These are phyloP conservation scores for Blepharisma undulans DNA, from an alignment of 169 alveolate genomes.

Conservation along the genomic window DNA sequence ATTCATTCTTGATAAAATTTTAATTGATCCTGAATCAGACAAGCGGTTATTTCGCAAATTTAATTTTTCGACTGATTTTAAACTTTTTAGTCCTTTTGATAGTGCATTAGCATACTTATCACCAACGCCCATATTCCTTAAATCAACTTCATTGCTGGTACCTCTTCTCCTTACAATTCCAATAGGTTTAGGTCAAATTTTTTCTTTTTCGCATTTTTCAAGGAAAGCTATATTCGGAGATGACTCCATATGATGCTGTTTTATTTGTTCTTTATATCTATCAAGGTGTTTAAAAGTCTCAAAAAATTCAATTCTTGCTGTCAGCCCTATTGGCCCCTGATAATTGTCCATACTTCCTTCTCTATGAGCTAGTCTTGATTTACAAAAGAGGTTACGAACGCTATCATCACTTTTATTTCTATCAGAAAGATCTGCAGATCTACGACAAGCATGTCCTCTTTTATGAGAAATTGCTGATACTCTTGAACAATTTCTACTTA, in stretches of 20 bases:
- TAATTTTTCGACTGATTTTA: conserved; percentile 46
- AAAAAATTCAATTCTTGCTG: conserved; percentile 9
- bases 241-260: background rate
- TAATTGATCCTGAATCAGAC: conserved; percentile 48
- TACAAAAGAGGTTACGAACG: background rate
- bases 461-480: background rate
- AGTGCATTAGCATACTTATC: conserved; percentile 57
- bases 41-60: conserved; percentile 54
- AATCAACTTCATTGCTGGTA: conserved; percentile 44
- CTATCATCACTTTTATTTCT: background rate
- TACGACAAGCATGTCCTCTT: background rate
- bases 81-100: conserved; percentile 47
- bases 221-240: conserved; percentile 52
- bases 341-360: conserved; percentile 23
- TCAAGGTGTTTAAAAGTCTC: background rate
- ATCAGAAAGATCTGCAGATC: background rate
- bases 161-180: conserved; percentile 63
- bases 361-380: background rate
- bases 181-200: conserved; percentile 49
- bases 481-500: background rate
- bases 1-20: conserved; percentile 41
- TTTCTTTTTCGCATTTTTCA: conserved; percentile 43
- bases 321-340: background rate
- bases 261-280: background rate
- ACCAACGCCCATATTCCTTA: conserved; percentile 51